Conservation (phyloP, 2,329 filamentous ascomycete genomes). For the Talaromyces rugulosus region DNA sequence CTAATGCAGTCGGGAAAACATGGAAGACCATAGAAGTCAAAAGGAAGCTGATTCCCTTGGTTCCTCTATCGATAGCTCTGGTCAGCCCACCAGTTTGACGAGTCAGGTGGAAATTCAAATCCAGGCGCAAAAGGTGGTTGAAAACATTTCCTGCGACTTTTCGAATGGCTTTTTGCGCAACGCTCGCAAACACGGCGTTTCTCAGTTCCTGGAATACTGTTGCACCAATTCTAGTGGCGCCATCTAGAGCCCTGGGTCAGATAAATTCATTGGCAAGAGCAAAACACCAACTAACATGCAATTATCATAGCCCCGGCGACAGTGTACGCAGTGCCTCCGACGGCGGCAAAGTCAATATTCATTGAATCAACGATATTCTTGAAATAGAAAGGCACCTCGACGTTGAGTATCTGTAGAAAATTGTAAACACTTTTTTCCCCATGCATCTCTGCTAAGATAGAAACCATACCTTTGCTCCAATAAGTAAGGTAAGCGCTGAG, state of each 20-base stretch:
- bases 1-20: slow-evolving; percentile 84
- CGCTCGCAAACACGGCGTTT: slow-evolving; percentile 94
- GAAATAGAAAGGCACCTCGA: slow-evolving; percentile 98
- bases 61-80: slow-evolving; percentile 90
- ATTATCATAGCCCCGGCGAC: slow-evolving; percentile 90
- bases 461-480: slow-evolving; percentile 72
- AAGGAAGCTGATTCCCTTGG: slow-evolving; percentile 96
- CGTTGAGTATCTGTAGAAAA: slow-evolving; percentile 66
- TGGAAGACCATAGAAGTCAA: slow-evolving; percentile 99
- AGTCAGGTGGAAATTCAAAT: slow-evolving; percentile 88
- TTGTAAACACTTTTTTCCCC: background rate
- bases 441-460: background rate
- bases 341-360: slow-evolving; percentile 86
- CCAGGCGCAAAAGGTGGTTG: slow-evolving; percentile 78
- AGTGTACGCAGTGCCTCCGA: slow-evolving; percentile 83
- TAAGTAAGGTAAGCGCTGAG: slow-evolving; percentile 73
- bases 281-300: slow-evolving; percentile 55
- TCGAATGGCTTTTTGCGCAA: slow-evolving; percentile 94
- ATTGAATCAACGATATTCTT: slow-evolving; percentile 96
- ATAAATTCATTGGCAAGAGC: slow-evolving; percentile 6
- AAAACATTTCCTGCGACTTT: slow-evolving; percentile 90
- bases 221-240: slow-evolving; percentile 79
- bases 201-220: slow-evolving; percentile 88
- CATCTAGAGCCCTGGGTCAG: slow-evolving; percentile 51
- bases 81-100: slow-evolving; percentile 94